A percentile compares a stretch with the other conserved stretches of the same genome.
Evolutionary conservation across 2,329 filamentous ascomycete genomes (phyloP).

Genomic region (Colletotrichum noveboracense): DNA sequence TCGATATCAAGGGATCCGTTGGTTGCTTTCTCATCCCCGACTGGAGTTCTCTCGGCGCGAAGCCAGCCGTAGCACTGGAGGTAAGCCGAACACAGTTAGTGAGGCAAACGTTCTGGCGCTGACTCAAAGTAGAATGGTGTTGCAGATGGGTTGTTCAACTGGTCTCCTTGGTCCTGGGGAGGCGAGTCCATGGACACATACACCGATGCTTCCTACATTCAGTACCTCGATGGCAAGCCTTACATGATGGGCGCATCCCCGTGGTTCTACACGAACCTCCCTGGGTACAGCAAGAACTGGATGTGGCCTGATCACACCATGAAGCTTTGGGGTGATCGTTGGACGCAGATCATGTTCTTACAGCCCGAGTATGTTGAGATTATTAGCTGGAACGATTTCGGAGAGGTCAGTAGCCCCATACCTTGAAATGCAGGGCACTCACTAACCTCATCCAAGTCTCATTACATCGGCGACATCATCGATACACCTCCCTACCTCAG

Average conservation of each 20-base stretch:
- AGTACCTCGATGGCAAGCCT: background rate
- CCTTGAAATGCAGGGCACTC: background rate
- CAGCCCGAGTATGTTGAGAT: background rate
- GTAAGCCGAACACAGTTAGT: background rate
- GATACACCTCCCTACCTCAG: background rate
- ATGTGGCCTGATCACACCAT: background rate
- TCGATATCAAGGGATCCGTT: background rate
- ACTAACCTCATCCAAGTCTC: background rate
- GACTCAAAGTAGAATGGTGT: background rate
- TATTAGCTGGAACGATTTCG: background rate
- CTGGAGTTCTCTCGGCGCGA: background rate
- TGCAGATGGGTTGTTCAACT: background rate
- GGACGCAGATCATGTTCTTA: background rate
- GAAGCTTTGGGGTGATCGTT: background rate
- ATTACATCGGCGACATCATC: background rate
- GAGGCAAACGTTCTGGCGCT: background rate
- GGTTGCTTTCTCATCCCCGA: background rate
- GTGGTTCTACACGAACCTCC: background rate
- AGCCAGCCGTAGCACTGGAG: background rate
- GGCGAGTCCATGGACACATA: background rate
- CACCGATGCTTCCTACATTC: background rate
- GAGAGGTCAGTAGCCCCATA: background rate
- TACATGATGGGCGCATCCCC: background rate
- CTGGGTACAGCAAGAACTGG: background rate
- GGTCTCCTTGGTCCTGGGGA: background rate